Conservation (phyloP, 2,329 filamentous ascomycete genomes). For the Didymella arachidicola region DNA sequence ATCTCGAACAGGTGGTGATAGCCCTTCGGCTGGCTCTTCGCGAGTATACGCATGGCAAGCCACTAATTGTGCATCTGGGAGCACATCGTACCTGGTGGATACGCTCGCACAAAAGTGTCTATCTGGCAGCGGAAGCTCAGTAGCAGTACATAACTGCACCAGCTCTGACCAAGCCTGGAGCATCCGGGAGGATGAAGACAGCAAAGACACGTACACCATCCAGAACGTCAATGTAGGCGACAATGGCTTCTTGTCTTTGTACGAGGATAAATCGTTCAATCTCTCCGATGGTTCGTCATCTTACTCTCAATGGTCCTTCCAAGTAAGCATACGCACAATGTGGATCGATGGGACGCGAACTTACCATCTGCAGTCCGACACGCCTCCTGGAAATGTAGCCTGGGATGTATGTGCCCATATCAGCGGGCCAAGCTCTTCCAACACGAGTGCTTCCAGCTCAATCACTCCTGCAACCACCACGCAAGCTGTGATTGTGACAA, state of each 20-base stretch:
- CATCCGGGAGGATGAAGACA: not conserved
- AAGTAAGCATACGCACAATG: not conserved
- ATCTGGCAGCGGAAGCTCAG: not conserved
- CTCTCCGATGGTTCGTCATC: not conserved
- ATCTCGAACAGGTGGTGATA: not conserved
- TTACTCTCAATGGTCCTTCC: not conserved
- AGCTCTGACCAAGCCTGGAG: not conserved
- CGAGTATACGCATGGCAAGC: not conserved
- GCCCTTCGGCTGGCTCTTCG: not conserved
- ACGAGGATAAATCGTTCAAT: not conserved
- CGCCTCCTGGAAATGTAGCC: not conserved
- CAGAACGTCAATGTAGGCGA: not conserved
- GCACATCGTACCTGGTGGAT: not conserved
- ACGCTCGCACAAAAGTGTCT: not conserved
- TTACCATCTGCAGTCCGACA: not conserved
- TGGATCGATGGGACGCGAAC: not conserved
- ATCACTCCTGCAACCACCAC: not conserved
- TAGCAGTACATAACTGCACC: not conserved
- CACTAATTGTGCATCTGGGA: not conserved
- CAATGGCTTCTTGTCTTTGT: not conserved
- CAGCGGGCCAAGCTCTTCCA: not conserved
- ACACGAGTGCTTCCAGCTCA: not conserved
- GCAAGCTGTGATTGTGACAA: not conserved
- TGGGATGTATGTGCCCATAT: constrained; percentile 1
- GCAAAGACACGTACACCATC: not conserved